A percentile compares a stretch with the other conserved stretches of the same genome.
phyloP scores from a whole-genome alignment of 768 basidiomycete genomes.

The Suillus spraguei region DNA sequence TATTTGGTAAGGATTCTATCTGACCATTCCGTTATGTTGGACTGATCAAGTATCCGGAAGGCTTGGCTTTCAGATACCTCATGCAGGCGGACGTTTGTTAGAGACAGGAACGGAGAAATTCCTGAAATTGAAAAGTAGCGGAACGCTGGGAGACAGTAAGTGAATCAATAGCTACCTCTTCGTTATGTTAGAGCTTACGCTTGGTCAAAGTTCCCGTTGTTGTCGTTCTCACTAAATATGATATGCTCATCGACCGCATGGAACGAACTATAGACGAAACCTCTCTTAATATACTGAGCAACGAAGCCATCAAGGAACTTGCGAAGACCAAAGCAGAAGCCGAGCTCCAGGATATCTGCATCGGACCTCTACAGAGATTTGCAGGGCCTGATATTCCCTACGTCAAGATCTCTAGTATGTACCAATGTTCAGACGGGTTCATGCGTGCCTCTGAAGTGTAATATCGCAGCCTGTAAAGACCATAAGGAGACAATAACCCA shows the following conservation, averaged over 20 bases:
- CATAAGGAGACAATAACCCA: background rate
- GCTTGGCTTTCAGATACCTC: slow-evolving; percentile 5
- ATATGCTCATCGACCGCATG: background rate
- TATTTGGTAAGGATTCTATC: slow-evolving; percentile 13
- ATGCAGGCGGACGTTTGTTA: background rate
- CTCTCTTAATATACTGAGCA: background rate
- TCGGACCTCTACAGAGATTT: background rate
- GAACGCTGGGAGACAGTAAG: slow-evolving; percentile 11
- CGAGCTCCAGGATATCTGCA: slow-evolving; percentile 1
- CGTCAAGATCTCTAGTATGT: slow-evolving; percentile 6
- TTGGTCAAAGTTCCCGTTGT: slow-evolving; percentile 1
- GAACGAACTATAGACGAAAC: slow-evolving; percentile 35
- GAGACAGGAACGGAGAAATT: slow-evolving; percentile 1
- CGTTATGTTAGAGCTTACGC: too few relatives aligned
- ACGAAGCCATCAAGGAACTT: slow-evolving; percentile 9
- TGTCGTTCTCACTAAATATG: slow-evolving; percentile 9
- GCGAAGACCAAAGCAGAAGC: background rate
- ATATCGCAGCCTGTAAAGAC: background rate
- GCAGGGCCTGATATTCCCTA: background rate
- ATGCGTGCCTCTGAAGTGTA: background rate
- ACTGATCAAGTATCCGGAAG: background rate
- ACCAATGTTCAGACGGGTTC: background rate
- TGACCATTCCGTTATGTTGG: background rate
- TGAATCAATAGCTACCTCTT: background rate
- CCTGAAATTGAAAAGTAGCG: background rate